These are phyloP conservation scores for Tricholoma terreum DNA, from an alignment of 768 basidiomycete species.

Conservation along the genomic window DNA sequence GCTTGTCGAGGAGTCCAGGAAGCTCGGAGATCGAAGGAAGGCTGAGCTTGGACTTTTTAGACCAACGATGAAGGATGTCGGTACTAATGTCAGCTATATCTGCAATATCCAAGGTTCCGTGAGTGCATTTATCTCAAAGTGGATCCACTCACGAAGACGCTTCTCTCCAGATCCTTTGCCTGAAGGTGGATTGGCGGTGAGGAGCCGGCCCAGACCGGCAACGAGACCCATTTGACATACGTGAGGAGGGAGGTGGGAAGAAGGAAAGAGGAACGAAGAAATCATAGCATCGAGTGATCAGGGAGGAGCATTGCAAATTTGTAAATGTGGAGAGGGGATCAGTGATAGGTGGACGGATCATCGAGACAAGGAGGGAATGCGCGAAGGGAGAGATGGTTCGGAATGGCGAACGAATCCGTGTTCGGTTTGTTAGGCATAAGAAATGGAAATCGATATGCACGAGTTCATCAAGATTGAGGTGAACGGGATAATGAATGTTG, in stretches of 20 bases:
- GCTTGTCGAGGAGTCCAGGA: not conserved
- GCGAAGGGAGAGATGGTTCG: not conserved
- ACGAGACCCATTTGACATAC: not conserved
- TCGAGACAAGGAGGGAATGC: not conserved
- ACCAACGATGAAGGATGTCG: not conserved
- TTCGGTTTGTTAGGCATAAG: too few species aligned
- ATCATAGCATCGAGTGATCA: not conserved
- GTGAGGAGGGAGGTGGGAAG: not conserved
- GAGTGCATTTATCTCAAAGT: not conserved
- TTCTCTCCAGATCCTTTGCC: not conserved
- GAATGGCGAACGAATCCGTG: not conserved
- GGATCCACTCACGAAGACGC: not conserved
- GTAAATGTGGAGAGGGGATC: not conserved
- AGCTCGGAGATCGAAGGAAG: not conserved
- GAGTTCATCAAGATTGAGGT: too few species aligned
- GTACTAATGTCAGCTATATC: not conserved
- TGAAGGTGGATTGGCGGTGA: not conserved
- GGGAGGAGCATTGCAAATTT: not conserved
- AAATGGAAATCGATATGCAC: too few species aligned
- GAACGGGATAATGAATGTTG: too few species aligned
- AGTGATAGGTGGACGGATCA: not conserved
- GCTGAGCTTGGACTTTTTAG: not conserved
- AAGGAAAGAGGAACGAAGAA: not conserved
- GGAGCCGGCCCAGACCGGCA: not conserved
- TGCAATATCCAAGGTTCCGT: not conserved